Percentiles rank a stretch among this genome's conserved stretches.
These are phyloP conservation scores for Mucor sp. DNA, from an alignment of 371 early-diverging fungal species.

Conservation along the genomic window DNA sequence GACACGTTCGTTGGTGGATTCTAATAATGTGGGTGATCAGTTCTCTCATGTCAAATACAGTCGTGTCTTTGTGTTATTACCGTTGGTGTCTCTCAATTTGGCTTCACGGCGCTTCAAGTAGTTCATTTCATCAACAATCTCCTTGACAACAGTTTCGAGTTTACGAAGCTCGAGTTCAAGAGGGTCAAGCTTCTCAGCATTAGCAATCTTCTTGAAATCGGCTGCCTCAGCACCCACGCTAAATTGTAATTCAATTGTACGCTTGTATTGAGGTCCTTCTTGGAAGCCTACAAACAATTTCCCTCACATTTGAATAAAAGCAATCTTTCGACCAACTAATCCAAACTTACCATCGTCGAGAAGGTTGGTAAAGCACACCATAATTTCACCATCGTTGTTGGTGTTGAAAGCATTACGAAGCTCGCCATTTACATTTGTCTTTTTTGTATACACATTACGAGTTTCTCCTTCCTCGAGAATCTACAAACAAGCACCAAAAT, in stretches of 20 bases:
- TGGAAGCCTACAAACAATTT: slow-evolving; percentile 50
- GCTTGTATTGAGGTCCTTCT: slow-evolving; percentile 55
- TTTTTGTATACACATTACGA: slow-evolving; percentile 64
- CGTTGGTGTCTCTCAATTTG: slow-evolving; percentile 86
- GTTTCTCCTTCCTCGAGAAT: slow-evolving; percentile 51
- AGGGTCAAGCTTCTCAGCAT: slow-evolving; percentile 83
- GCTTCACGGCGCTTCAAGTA: slow-evolving; percentile 78
- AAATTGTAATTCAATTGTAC: slow-evolving; percentile 73
- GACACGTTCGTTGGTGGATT: slow-evolving; percentile 85
- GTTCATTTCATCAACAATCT: slow-evolving; percentile 80
- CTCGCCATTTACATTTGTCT: slow-evolving; percentile 58
- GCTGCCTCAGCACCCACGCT: slow-evolving; percentile 88
- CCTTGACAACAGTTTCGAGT: slow-evolving; percentile 75
- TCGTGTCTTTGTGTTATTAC: slow-evolving; percentile 40
- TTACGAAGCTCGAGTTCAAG: slow-evolving; percentile 85
- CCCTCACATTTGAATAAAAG: neutral
- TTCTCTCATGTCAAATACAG: neutral
- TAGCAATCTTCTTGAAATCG: slow-evolving; percentile 67
- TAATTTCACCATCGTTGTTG: slow-evolving; percentile 80
- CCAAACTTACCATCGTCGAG: slow-evolving; percentile 63
- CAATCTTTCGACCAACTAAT: neutral
- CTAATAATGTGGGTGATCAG: slow-evolving; percentile 35
- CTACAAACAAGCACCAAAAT: neutral
- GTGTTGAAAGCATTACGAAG: slow-evolving; percentile 70
- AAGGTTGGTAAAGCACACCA: slow-evolving; percentile 85